Base-by-base conservation (phyloP, 805 yeast genomes). In the Saturnispora diversa region DNA sequence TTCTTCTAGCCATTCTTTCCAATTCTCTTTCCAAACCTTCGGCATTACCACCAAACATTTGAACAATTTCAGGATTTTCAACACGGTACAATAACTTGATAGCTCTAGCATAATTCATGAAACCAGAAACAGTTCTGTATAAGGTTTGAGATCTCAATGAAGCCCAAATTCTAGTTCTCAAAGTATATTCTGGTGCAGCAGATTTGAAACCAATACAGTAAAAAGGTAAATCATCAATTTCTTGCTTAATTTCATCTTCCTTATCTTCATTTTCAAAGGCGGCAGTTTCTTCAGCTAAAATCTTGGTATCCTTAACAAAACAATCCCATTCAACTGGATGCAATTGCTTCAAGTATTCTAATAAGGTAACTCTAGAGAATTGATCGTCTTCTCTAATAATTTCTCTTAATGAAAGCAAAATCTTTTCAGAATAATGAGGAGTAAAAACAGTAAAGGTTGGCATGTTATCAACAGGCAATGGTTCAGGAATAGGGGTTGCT, bases 381-480 rank as follows among this genome's bases (percentile, higher is more conserved):
- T 87, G 95, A 59, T 88, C 96, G 63, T 92, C 97, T 68, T 90
- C 97, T 58, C 95, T 81, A 54, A 92, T 90, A 58, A 92, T 87
- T 65, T 90, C 98, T 62, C 94, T 82, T 56, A 92, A 70, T n/a
- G 96, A 85, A 37, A 90, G 68, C 53, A 88, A 70, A 47, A 90
- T 90, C 77, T 87, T 90, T 69, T 90, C 98, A 50, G 92, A 72
- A 66, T 90, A 90, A 64, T 90, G 98, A 56, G 98, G 97, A 51
- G 90, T 83, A 64, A 90, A 70, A 17, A 92, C 97, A 29, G 98
- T 88, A 65, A 92, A 92, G 10, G 97, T 90, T 50, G 99, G 99
- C 98, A 92, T 92, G 72, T 90, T 90, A 66, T 92, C 98, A 52
- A 94, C 97, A 32, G 99, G 98, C 59, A 92, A 72, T 47, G 99